Evolutionary conservation across 345 rosid genomes (phyloP), one percentile per base, ranked within the genome.

Genomic region (Euphorbia pulcherrima): DNA sequence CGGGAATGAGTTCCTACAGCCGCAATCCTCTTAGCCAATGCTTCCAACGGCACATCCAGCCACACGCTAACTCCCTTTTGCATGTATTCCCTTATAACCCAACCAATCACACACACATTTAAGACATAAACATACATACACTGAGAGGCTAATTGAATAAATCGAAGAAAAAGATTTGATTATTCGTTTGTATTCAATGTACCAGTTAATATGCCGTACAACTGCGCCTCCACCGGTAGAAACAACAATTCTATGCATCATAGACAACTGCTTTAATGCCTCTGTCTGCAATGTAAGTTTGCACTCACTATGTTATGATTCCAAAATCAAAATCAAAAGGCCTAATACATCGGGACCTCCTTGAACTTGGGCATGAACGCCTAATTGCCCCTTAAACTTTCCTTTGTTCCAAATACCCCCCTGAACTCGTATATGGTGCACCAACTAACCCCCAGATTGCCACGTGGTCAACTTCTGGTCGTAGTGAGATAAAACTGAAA

Each of bases 201-300:
- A 91, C 99, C 99, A 94, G 77, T 94, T 94, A 75, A 85, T 72
- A 21, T 94, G 92, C 64, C 76, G 78, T 18, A 80, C 76, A 33
- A 94, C 99, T 13, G 87, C 97, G 72, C 99, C 99, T 70, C 99
- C 97, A 23, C 99, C 99, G 0, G 99, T 94, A 64, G 99, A 94
- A 73, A 94, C 93, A 78, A 94, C 97, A 63, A 85, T 78, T 51
- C 56, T 80, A 64, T 78, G 82, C 84, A 72, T 83, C 41, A 79
- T 61, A 40, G 99, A 91, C 41, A 94, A 81, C 66, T 76, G 75
- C 77, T 54, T 77, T 76, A 94, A 73, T 44, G 68, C 83, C 76
- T 90, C 90, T 23, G 96, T 87, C 98, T 90, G 71, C n/a, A 73
- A 68, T 68, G 70, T 62, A 78, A 62, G 17, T 76, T 46, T 17